phyloP scores from a whole-genome alignment of 2,329 filamentous ascomycete species.

The Xylaria sp. region DNA sequence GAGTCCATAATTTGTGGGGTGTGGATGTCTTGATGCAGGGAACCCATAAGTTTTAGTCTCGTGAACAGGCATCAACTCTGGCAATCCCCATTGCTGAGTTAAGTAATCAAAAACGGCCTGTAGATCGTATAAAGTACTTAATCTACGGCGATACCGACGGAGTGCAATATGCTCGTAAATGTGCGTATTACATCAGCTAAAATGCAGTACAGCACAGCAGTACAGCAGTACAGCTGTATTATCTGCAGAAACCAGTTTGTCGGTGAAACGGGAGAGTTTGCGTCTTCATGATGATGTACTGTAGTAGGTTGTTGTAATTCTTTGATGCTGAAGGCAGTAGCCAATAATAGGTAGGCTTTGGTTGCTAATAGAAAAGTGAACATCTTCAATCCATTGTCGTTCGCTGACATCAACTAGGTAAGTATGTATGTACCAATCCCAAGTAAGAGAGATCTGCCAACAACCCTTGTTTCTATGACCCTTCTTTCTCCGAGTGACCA shows the following conservation, averaged over 20 bases:
- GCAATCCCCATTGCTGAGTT: not conserved
- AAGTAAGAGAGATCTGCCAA: not conserved
- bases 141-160: not conserved
- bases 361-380: not conserved
- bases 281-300: not conserved
- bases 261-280: not conserved
- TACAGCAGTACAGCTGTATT: not conserved
- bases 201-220: not conserved
- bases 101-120: not conserved
- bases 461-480: not conserved
- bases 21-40: not conserved
- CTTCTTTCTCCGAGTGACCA: not conserved
- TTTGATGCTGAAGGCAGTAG: not conserved
- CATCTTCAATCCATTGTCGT: not conserved
- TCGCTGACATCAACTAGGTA: not conserved
- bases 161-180: not conserved
- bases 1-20: not conserved
- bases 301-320: not conserved
- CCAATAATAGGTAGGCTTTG: not conserved
- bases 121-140: not conserved
- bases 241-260: not conserved
- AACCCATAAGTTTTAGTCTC: not conserved
- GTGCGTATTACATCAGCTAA: too few relatives aligned
- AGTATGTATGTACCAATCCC: not conserved
- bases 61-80: not conserved